Conservation (phyloP, 805 yeast species). For the Wickerhamomyces subpelliculosus region DNA sequence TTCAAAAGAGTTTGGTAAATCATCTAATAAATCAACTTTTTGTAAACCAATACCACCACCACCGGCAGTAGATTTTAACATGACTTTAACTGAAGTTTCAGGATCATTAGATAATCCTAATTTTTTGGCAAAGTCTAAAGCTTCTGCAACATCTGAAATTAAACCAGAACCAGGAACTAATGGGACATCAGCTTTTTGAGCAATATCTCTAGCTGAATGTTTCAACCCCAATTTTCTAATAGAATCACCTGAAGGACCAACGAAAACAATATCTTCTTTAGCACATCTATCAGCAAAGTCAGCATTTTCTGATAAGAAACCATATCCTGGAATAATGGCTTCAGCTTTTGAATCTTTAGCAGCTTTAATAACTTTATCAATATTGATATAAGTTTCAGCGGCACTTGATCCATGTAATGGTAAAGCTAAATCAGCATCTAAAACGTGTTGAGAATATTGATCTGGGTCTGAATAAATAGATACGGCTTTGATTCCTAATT, state of each 20-base stretch:
- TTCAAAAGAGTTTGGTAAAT: constrained; percentile 77
- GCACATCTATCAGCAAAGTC: constrained; percentile 88
- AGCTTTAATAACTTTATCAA: constrained; percentile 79
- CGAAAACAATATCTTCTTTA: constrained; percentile 78
- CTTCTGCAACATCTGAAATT: constrained; percentile 65
- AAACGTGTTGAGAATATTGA: constrained; percentile 80
- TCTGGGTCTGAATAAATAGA: constrained; percentile 92
- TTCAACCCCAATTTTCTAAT: constrained; percentile 87
- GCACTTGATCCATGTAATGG: constrained; percentile 78
- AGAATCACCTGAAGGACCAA: constrained; percentile 95
- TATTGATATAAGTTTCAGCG: constrained; percentile 82
- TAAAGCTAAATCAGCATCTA: constrained; percentile 73
- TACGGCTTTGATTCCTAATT: constrained; percentile 68
- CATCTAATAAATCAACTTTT: constrained; percentile 77
- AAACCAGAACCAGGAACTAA: constrained; percentile 96
- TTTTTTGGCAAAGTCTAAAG: constrained; percentile 63
- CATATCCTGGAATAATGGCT: constrained; percentile 98
- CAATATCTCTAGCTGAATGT: constrained; percentile 95
- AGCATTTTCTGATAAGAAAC: constrained; percentile 93
- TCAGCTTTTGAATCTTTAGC: constrained; percentile 81
- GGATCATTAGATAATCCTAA: constrained; percentile 37
- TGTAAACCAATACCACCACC: constrained; percentile 99
- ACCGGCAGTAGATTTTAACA: constrained; percentile 98
- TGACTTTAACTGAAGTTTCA: constrained; percentile 64
- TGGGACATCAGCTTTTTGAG: constrained; percentile 87